Base-by-base conservation (phyloP, 2,329 filamentous ascomycete genomes). In the Curvularia verruculosa region DNA sequence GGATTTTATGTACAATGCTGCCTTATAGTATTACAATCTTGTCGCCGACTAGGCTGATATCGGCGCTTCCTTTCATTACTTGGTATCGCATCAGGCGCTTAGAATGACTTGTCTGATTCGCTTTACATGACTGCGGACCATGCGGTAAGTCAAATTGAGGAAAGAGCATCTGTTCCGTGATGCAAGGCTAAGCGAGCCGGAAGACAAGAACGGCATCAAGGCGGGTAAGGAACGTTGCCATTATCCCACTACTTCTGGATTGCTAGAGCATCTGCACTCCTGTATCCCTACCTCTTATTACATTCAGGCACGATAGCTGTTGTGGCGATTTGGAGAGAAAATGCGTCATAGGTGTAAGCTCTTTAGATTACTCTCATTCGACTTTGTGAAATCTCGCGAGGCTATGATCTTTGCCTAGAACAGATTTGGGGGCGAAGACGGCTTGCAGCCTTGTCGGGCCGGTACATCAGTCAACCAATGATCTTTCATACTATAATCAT, bases 141-240 rank as follows among this genome's bases (percentile, higher is more conserved):
- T 49, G 47, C 47, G 36, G 13, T n/a, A 24, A 7, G 13, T 19
- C 47, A 19, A 40, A 49, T 29, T 31, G 23, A 36, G 24, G 13
- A 29, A 40, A 41, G 24, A 19, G 19, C 18, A 26, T 19, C 26
- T 39, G 13, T 49, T 49, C 40, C 6, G 24, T 40, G 6, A 40
- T 23, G 19, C 47, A 49, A 23, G 47, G 24, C n/a, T 49, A 49
- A 28, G 47, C 47, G 47, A 49, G 47, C 21, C 24, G 3, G 15
- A 41, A 21, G 21, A 12, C 8, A 13, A 41, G 23, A 19, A 24
- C 5, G 19, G 39, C 4, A 15, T 41, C 3, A 7, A 24, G 13
- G 12, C 5, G 18, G 39, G 5, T 24, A 15, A 19, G 2, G 21
- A 23, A 41, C 39, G 3, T 41, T 13, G 15, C 5, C 12, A 24